These are phyloP conservation scores for Plasmodium ovale DNA, from an alignment of 169 alveolate species.

Conservation along the genomic window DNA sequence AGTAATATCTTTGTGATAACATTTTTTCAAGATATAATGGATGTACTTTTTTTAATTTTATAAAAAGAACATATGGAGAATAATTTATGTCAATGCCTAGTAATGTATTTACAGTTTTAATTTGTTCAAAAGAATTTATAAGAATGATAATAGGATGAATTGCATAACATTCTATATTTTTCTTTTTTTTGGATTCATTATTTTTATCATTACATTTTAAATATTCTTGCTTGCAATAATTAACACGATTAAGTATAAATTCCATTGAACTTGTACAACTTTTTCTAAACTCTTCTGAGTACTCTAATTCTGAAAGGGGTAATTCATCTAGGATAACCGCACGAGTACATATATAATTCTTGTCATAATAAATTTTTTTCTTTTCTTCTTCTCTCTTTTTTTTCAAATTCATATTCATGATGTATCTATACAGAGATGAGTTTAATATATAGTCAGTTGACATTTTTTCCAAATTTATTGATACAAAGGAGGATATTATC, in stretches of 20 bases:
- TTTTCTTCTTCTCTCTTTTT: slow-evolving; percentile 56
- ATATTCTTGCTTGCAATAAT: slow-evolving; percentile 41
- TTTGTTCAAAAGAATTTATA: slow-evolving; percentile 74
- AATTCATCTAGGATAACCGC: slow-evolving; percentile 64
- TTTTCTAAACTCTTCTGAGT: slow-evolving; percentile 63
- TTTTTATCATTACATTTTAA: neutral
- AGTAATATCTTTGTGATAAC: slow-evolving; percentile 57
- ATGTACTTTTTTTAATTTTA: slow-evolving; percentile 66
- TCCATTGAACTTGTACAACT: slow-evolving; percentile 48
- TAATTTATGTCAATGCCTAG: slow-evolving; percentile 68
- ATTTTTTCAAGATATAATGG: slow-evolving; percentile 46
- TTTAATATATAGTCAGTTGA: neutral
- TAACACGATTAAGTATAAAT: slow-evolving; percentile 54
- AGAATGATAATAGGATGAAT: slow-evolving; percentile 66
- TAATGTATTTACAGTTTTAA: slow-evolving; percentile 53
- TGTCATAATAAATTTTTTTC: slow-evolving; percentile 39
- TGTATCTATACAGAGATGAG: slow-evolving; percentile 7
- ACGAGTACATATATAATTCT: slow-evolving; percentile 62
- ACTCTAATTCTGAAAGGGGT: slow-evolving; percentile 65
- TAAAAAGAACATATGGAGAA: slow-evolving; percentile 67
- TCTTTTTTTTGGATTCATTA: neutral
- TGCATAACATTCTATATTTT: slow-evolving; percentile 18
- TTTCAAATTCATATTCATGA: slow-evolving; percentile 57
- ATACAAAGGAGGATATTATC: slow-evolving; percentile 5
- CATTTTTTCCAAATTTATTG: slow-evolving; percentile 12